Base-by-base conservation (phyloP, 371 early-diverging fungal genomes). In the Mortierella polycephala region DNA sequence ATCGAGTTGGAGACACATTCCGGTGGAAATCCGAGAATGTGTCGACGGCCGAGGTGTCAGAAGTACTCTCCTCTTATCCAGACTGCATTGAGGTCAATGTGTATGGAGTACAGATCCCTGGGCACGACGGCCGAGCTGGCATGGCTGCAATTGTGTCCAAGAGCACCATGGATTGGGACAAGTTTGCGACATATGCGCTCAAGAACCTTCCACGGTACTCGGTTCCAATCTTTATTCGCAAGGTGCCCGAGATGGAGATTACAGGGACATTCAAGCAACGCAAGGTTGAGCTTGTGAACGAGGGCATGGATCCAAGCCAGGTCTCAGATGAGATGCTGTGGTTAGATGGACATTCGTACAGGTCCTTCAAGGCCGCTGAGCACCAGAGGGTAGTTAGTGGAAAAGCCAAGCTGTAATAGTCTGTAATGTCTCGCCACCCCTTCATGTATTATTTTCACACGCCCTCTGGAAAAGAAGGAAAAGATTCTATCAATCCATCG, bases 1-100 rank as follows among this genome's bases (percentile, higher is more conserved):
- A 93, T 57, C 89, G 94, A 23, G 74, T 89, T 20, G 93, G 93
- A 5, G 93, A 94, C 51, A 90, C 93, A 0, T 93, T 92, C 83
- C 83, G 92, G 12, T 91, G 92, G 91, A 89, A 90, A 50, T 82
- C 87, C 7, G 92, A 91, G 71, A 91, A 91, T 59, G 90, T 91
- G 14, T 83, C 89, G 13, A 89, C 92, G 13, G 83, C 85, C 7
- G 92, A 92, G 75, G 90, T 92, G 3, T 85, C 88, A 2, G 86
- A 86, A 57, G 88, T 82, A 2, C 47, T 93, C 9, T 85, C 85
- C 8, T 54, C 77, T 0, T 90, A 85, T 62, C 88, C 91, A 1
- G 87, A 79, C 46, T 79, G 92, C 14, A 71, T 74, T 7, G 92
- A 91, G 59, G 87, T 86, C 55, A 92, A 90, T 69, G 87, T 91